Percentiles rank a stretch among this genome's conserved stretches.
Evolutionary conservation across 345 rosid genomes (phyloP).

Genomic region (Salix arbutifolia): DNA sequence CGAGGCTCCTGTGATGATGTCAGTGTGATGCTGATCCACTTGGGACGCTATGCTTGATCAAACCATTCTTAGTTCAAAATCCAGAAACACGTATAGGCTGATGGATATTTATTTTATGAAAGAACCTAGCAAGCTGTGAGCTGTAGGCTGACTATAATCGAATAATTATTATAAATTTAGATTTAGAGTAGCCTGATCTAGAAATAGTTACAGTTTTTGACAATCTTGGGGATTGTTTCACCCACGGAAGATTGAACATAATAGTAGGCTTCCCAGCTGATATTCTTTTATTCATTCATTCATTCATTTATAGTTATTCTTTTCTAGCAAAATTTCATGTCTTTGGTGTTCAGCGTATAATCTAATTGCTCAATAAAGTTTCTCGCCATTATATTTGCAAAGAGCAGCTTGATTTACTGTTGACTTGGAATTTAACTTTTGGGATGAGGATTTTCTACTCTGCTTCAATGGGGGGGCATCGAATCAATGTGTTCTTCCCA

Average conservation of each 20-base stretch:
- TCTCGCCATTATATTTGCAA: not conserved
- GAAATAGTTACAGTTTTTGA: not conserved
- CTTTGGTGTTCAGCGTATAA: too few species aligned
- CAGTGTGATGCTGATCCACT: constrained; percentile 64
- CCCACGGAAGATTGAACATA: not conserved
- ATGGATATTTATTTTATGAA: not conserved
- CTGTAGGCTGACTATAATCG: not conserved
- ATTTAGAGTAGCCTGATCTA: not conserved
- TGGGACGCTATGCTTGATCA: constrained; percentile 33
- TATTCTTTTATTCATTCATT: not conserved
- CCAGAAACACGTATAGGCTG: not conserved
- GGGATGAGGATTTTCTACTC: not conserved
- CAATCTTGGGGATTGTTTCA: not conserved
- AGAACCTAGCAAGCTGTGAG: not conserved
- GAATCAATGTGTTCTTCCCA: not conserved
- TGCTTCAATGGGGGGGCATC: not conserved
- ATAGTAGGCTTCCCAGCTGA: not conserved
- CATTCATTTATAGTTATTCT: not conserved
- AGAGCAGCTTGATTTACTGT: not conserved
- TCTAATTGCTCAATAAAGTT: not conserved
- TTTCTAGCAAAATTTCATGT: not conserved
- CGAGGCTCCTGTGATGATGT: constrained; percentile 75
- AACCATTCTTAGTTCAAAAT: not conserved
- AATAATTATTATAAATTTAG: not conserved
- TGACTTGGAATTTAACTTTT: not conserved